phyloP scores from a whole-genome alignment of 176 grass and related monocot genomes.

The Bothriochloa decipiens region DNA sequence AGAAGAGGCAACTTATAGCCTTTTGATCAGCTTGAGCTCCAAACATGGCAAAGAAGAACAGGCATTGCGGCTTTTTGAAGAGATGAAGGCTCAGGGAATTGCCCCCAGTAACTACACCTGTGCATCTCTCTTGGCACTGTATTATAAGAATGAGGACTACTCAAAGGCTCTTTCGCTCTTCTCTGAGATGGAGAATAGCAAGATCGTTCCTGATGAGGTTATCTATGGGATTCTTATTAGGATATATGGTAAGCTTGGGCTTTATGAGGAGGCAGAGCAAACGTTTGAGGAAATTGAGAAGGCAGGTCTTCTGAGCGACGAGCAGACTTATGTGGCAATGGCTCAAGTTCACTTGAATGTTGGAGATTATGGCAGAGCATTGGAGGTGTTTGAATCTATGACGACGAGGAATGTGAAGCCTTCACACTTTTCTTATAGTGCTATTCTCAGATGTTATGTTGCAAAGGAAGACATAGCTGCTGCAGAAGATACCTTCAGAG shows the following conservation, averaged over 20 bases:
- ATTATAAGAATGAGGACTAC: slow-evolving; percentile 83
- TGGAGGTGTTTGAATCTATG: slow-evolving; percentile 72
- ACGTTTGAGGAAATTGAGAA: slow-evolving; percentile 75
- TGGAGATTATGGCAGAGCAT: slow-evolving; percentile 59
- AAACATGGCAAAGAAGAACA: slow-evolving; percentile 69
- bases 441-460: slow-evolving; percentile 75
- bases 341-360: slow-evolving; percentile 78
- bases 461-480: slow-evolving; percentile 64
- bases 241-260: slow-evolving; percentile 82
- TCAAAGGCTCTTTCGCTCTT: slow-evolving; percentile 80
- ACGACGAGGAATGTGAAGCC: slow-evolving; percentile 58
- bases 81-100: slow-evolving; percentile 66
- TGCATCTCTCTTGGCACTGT: slow-evolving; percentile 72
- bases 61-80: slow-evolving; percentile 65
- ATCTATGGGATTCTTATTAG: slow-evolving; percentile 92
- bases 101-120: slow-evolving; percentile 88
- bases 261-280: slow-evolving; percentile 68
- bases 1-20: slow-evolving; percentile 66
- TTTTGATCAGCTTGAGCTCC: slow-evolving; percentile 66
- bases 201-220: slow-evolving; percentile 77
- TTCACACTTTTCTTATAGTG: slow-evolving; percentile 60
- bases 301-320: slow-evolving; percentile 57
- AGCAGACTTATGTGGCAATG: slow-evolving; percentile 91
- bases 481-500: slow-evolving; percentile 70
- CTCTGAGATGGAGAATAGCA: slow-evolving; percentile 68